Evolutionary conservation across 1,139 yeast genomes (phyloP).

Genomic region (Zygosaccharomyces pseudobailii): DNA sequence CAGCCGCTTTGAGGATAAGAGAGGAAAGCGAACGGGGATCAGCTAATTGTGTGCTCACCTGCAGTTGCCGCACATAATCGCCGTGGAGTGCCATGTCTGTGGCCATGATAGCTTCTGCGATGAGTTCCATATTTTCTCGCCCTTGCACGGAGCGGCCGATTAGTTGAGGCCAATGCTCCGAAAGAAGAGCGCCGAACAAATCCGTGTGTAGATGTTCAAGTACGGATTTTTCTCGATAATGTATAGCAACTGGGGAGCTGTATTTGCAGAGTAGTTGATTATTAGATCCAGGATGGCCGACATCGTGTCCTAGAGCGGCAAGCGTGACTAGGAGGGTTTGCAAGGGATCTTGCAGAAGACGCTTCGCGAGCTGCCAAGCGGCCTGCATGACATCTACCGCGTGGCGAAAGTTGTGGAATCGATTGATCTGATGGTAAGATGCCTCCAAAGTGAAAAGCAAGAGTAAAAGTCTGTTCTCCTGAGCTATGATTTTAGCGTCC

Average conservation of each 20-base stretch:
- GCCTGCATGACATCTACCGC: conserved; percentile 96
- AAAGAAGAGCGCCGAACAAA: conserved; percentile 57
- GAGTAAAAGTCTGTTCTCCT: conserved; percentile 24
- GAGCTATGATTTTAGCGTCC: conserved; percentile 15
- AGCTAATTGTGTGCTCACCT: conserved; percentile 13
- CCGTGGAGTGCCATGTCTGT: conserved; percentile 94
- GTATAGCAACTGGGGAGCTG: conserved; percentile 60
- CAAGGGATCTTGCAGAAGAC: conserved; percentile 13
- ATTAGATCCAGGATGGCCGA: conserved; percentile 94
- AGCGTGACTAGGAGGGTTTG: conserved; percentile 43
- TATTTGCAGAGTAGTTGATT: conserved; percentile 62
- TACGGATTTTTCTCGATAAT: conserved; percentile 63
- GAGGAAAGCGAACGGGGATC: conserved; percentile 48
- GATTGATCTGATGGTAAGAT: conserved; percentile 76
- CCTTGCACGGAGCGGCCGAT: conserved; percentile 15
- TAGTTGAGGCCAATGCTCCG: conserved; percentile 58
- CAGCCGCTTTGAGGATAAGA: conserved; percentile 84
- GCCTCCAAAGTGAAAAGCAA: conserved; percentile 44
- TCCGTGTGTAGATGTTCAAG: conserved; percentile 83
- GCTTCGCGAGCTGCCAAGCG: conserved; percentile 37
- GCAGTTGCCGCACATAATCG: conserved; percentile 49
- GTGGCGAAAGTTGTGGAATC: conserved; percentile 92
- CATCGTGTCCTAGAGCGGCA: conserved; percentile 92
- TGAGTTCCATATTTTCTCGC: conserved; percentile 16
- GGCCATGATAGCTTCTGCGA: conserved; percentile 54